These are phyloP conservation scores for Talaromyces proteolyticus DNA, from an alignment of 495 filamentous ascomycete genomes.

Conservation along the genomic window DNA sequence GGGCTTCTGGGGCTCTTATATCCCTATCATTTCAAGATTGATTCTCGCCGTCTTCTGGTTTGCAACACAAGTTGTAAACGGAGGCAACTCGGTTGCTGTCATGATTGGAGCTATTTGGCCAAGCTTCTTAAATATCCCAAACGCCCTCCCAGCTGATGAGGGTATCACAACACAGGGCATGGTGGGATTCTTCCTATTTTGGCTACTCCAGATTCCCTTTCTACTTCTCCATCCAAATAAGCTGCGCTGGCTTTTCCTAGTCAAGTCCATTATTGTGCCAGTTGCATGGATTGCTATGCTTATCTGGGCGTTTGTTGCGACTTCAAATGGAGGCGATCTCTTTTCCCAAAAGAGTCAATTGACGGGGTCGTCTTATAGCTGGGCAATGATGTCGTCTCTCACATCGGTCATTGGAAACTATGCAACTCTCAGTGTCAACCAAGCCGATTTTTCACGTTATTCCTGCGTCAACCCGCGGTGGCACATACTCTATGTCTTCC, in stretches of 20 bases:
- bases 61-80: constrained; percentile 62
- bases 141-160: constrained; percentile 46
- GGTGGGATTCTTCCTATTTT: constrained; percentile 58
- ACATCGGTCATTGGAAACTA: constrained; percentile 41
- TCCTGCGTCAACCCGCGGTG: constrained; percentile 34
- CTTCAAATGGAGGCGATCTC: constrained; percentile 25
- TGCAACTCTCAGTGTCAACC: too few relatives aligned
- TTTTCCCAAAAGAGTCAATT: constrained; percentile 28
- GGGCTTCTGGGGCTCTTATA: constrained; percentile 65
- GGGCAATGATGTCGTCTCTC: too few relatives aligned
- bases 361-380: too few relatives aligned
- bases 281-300: constrained; percentile 43
- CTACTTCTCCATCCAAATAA: constrained; percentile 40
- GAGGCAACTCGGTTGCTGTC: constrained; percentile 56
- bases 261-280: constrained; percentile 38
- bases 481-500: constrained; percentile 41
- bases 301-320: constrained; percentile 41
- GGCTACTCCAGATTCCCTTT: constrained; percentile 36
- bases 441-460: constrained; percentile 45
- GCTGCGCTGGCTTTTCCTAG: constrained; percentile 39
- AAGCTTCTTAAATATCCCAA: constrained; percentile 48
- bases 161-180: constrained; percentile 62
- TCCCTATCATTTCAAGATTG: constrained; percentile 62
- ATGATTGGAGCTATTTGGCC: constrained; percentile 70
- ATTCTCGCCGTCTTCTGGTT: constrained; percentile 71